phyloP scores from a whole-genome alignment of 2,329 filamentous ascomycete species.

The Grosmannia serpens region DNA sequence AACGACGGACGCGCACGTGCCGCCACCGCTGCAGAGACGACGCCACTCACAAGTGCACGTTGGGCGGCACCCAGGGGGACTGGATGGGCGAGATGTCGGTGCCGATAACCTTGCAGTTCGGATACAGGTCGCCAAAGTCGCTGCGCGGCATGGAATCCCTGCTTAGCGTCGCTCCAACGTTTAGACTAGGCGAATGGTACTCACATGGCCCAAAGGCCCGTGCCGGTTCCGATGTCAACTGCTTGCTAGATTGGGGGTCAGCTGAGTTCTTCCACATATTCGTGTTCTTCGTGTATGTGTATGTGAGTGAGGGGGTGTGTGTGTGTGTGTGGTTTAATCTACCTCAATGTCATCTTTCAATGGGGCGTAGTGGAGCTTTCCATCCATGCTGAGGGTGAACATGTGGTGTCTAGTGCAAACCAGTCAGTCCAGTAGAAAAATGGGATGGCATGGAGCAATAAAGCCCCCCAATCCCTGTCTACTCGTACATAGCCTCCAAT shows the following conservation, averaged over 20 bases:
- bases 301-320: too few relatives aligned
- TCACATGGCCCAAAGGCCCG: constrained; percentile 32
- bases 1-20: too few relatives aligned
- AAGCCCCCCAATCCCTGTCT: too few relatives aligned
- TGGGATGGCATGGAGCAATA: too few relatives aligned
- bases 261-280: neutral
- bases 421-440: too few relatives aligned
- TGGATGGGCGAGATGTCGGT: constrained; percentile 47
- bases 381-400: constrained; percentile 14
- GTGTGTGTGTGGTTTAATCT: neutral
- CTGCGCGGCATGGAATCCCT: constrained; percentile 23
- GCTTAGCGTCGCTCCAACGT: too few relatives aligned
- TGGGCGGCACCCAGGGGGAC: constrained; percentile 44
- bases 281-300: too few relatives aligned
- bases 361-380: constrained; percentile 16
- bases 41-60: constrained; percentile 28
- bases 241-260: neutral
- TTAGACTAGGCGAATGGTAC: neutral
- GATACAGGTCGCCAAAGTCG: constrained; percentile 33
- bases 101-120: constrained; percentile 33
- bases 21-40: neutral
- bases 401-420: constrained; percentile 14
- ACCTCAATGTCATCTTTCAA: constrained; percentile 10
- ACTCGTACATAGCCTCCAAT: too few relatives aligned
- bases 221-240: constrained; percentile 38